Evolutionary conservation across 2,329 filamentous ascomycete genomes (phyloP).

Genomic region (Botrytis galanthina): DNA sequence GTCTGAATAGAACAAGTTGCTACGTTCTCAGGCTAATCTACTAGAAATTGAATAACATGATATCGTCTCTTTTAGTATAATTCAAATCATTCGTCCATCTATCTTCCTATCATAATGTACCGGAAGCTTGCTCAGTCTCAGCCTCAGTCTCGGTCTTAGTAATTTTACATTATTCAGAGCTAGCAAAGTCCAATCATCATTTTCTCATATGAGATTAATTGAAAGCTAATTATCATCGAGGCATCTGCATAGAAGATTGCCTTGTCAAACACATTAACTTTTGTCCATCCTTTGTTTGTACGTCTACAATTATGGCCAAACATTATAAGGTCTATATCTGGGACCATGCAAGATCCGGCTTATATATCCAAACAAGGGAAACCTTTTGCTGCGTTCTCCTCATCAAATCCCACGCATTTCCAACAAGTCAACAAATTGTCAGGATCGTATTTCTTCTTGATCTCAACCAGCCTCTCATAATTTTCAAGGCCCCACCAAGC

Average conservation of each 20-base stretch:
- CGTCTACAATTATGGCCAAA: neutral
- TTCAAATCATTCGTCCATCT: neutral
- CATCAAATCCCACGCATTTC: constrained; percentile 29
- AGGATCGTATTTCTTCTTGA: constrained; percentile 30
- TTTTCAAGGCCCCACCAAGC: constrained; percentile 26
- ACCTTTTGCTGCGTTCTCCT: constrained; percentile 12
- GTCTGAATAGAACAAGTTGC: neutral
- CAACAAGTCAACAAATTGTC: constrained; percentile 26
- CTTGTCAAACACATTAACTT: neutral
- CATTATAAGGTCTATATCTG: neutral
- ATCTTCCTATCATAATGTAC: neutral
- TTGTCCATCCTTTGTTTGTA: neutral
- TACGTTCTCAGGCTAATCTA: neutral
- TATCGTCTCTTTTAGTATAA: neutral
- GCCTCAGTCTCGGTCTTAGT: neutral
- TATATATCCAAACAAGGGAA: constrained; percentile 22
- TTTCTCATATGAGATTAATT: neutral
- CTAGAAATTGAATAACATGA: neutral
- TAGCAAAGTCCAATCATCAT: neutral
- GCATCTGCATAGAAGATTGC: neutral
- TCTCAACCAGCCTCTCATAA: constrained; percentile 24
- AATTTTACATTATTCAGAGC: neutral
- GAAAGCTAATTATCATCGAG: neutral
- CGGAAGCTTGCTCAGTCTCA: neutral
- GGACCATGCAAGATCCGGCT: neutral